A percentile compares a stretch with the other conserved stretches of the same genome.
phyloP scores from a whole-genome alignment of 2,329 filamentous ascomycete species.

The Epicoccum nigrum region DNA sequence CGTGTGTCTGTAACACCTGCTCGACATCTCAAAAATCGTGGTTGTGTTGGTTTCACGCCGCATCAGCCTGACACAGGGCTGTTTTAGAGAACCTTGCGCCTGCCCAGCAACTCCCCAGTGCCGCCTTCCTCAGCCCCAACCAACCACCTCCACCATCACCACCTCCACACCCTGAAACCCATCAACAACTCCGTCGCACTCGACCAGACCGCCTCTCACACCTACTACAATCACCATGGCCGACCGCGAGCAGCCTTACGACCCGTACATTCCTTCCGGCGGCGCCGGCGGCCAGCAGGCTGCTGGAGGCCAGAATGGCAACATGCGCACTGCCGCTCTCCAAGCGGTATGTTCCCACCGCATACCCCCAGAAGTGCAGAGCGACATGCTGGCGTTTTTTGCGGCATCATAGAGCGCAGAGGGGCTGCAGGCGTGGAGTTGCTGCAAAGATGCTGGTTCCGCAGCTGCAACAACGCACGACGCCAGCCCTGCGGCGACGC shows the following conservation, averaged over 20 bases:
- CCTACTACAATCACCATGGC: slow-evolving; percentile 54
- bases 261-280: slow-evolving; percentile 84
- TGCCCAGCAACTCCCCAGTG: slow-evolving; percentile 19
- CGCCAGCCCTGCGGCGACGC: slow-evolving; percentile 16
- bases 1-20: slow-evolving; percentile 3
- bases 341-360: slow-evolving; percentile 70
- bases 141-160: slow-evolving; percentile 33
- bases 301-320: slow-evolving; percentile 56
- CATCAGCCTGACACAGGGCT: slow-evolving; percentile 41
- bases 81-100: slow-evolving; percentile 21
- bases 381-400: background rate
- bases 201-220: slow-evolving; percentile 12
- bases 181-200: slow-evolving; percentile 27
- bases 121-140: slow-evolving; percentile 30
- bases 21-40: slow-evolving; percentile 12
- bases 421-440: slow-evolving; percentile 2
- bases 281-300: slow-evolving; percentile 56
- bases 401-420: slow-evolving; percentile 3
- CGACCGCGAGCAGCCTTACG: slow-evolving; percentile 72
- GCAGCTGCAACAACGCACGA: slow-evolving; percentile 19
- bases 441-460: slow-evolving; percentile 4
- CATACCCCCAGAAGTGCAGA: slow-evolving; percentile 1
- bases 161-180: slow-evolving; percentile 22
- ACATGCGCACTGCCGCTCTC: slow-evolving; percentile 73
- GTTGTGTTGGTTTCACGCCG: slow-evolving; percentile 32